Evolutionary conservation across 2,329 filamentous ascomycete genomes (phyloP), one percentile per base, ranked within the genome.

Genomic region (Cryphonectria nitschkei): DNA sequence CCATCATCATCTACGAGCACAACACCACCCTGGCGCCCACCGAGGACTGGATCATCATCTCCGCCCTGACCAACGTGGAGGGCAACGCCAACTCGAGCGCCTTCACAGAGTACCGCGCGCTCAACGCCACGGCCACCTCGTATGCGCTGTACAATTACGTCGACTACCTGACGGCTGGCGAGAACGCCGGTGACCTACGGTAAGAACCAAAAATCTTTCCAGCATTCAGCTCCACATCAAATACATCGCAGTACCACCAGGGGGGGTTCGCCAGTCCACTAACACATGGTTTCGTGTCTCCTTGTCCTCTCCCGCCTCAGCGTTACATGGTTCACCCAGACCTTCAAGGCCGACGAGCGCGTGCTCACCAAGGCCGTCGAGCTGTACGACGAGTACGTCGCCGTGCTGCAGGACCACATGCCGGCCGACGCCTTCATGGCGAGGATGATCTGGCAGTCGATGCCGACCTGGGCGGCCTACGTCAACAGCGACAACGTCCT

Each of bases 401-500:
- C 75, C 39, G 77, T 75, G 52, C 70, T 80, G 67, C 78, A 78
- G 58, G 75, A 72, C 13, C 71, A 74, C 58, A 75, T 76, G 0
- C 75, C 76, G 0, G 75, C 75, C 50, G 76, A 76, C 29, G 76
- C 81, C 64, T 80, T 80, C 74, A 68, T 76, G 22, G 79, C 77
- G 22, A 76, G 80, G 9, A 74, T 73, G 16, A 75, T 79, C 8
- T 79, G 81, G 67, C 80, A 82, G 73, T 76, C 82, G 37, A 77
- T 84, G 37, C 80, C 82, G 16, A 78, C 78, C n/a, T 74, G 80
- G 3, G 79, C 80, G 71, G 77, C 76, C 63, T 73, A 77, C 66
- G 76, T 77, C 46, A 79, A 77, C 65, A 80, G 83, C 68, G 81
- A 80, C 56, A 82, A 82, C 72, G 78, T 84, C 64, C 76, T 84